Conservation (phyloP, 2,329 filamentous ascomycete species). For the Ceratocystis cubensis region DNA sequence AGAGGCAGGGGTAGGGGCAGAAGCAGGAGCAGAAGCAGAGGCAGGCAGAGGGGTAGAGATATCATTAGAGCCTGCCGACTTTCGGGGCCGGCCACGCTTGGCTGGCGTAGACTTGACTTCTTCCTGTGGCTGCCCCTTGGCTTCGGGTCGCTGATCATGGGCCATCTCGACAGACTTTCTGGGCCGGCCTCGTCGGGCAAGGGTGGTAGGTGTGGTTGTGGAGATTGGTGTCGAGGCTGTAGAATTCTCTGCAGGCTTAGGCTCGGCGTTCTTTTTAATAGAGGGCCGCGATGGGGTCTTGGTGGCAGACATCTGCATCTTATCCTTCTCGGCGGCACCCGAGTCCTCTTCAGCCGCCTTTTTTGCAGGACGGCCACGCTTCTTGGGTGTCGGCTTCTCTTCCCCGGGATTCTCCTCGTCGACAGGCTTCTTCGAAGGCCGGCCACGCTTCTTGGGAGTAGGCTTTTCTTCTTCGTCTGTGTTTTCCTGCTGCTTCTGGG, state of each 20-base stretch:
- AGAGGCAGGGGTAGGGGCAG: not conserved
- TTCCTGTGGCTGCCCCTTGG: constrained; percentile 9
- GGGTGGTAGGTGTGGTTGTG: constrained; percentile 24
- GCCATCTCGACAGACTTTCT: constrained; percentile 25
- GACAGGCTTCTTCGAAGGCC: constrained; percentile 5
- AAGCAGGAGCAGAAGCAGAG: not conserved
- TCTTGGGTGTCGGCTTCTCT: constrained; percentile 6
- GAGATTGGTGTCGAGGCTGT: too few species aligned
- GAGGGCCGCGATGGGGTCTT: not conserved
- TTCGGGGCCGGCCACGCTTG: constrained; percentile 18
- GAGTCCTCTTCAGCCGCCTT: not conserved
- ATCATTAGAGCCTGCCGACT: constrained; percentile 2
- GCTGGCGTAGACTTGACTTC: constrained; percentile 16
- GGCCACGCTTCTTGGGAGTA: constrained; percentile 14
- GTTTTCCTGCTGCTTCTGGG: constrained; percentile 22
- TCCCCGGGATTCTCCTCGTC: constrained; percentile 2
- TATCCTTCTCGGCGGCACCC: not conserved
- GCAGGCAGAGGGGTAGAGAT: not conserved
- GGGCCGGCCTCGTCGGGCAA: constrained; percentile 25
- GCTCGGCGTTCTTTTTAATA: not conserved
- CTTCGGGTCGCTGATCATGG: constrained; percentile 23
- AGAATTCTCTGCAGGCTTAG: constrained; percentile 26
- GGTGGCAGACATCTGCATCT: not conserved
- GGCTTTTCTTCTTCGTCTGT: constrained; percentile 13
- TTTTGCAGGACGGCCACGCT: constrained; percentile 4